Conservation (phyloP, 2,329 filamentous ascomycete genomes). For the Clarireedia paspali region DNA sequence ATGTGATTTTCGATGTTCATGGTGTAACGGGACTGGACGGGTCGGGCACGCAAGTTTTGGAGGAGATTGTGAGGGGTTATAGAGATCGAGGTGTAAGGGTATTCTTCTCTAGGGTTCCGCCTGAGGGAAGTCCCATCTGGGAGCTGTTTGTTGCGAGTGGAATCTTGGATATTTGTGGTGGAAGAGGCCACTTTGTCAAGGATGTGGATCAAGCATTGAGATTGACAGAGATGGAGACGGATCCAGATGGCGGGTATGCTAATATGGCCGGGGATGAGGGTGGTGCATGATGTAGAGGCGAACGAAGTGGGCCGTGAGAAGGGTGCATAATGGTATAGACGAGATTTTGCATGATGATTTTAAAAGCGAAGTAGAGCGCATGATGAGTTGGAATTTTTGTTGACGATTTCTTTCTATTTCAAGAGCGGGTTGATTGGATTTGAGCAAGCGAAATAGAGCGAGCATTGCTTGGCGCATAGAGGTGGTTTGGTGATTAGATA, state of each 20-base stretch:
- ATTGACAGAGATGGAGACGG: conserved; percentile 52
- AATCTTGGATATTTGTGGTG: conserved; percentile 78
- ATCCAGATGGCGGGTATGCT: not conserved
- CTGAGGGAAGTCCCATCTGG: conserved; percentile 38
- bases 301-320: no score
- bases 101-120: conserved; percentile 58
- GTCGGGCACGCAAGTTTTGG: conserved; percentile 83
- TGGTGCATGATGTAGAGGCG: not conserved
- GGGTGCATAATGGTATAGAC: no score
- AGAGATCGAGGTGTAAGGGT: conserved; percentile 67
- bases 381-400: no score
- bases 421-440: no score
- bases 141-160: conserved; percentile 68
- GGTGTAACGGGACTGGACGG: conserved; percentile 95
- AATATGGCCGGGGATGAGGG: not conserved
- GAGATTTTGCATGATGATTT: no score
- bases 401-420: no score
- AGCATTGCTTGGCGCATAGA: no score
- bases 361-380: no score
- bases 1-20: conserved; percentile 94
- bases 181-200: conserved; percentile 67
- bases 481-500: no score
- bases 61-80: conserved; percentile 81
- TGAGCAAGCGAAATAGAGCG: no score
- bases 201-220: conserved; percentile 80